Evolutionary conservation across 2,329 filamentous ascomycete genomes (phyloP).

Genomic region (Nigrograna mackinnonii): DNA sequence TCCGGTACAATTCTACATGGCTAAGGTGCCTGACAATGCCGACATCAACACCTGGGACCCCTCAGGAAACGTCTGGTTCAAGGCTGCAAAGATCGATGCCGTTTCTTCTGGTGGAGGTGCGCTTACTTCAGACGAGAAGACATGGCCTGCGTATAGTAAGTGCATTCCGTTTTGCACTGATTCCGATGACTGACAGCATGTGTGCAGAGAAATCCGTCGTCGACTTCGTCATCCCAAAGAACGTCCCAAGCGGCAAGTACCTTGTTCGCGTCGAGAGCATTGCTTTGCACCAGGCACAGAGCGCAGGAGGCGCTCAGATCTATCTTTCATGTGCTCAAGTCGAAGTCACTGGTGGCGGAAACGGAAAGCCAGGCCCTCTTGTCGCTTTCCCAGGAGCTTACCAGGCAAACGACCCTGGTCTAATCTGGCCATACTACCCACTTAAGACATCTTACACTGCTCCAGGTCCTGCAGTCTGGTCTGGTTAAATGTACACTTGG

Average conservation of each 20-base stretch:
- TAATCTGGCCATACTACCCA: slow-evolving; percentile 35
- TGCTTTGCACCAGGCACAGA: slow-evolving; percentile 44
- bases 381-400: slow-evolving; percentile 48
- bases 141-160: slow-evolving; percentile 32
- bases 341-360: slow-evolving; percentile 43
- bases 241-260: slow-evolving; percentile 47
- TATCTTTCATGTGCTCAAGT: slow-evolving; percentile 52
- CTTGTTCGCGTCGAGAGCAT: slow-evolving; percentile 51
- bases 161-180: slow-evolving; percentile 28
- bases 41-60: slow-evolving; percentile 31
- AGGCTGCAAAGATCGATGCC: slow-evolving; percentile 25
- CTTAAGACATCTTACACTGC: slow-evolving; percentile 29
- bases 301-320: slow-evolving; percentile 43
- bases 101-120: slow-evolving; percentile 19
- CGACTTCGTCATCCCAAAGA: slow-evolving; percentile 40
- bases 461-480: slow-evolving; percentile 29
- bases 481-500: too few species aligned
- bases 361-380: slow-evolving; percentile 39
- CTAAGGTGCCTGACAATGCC: slow-evolving; percentile 46
- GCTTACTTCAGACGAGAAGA: slow-evolving; percentile 22
- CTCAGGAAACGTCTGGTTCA: slow-evolving; percentile 36
- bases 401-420: slow-evolving; percentile 30
- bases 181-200: background rate
- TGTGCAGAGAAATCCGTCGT: slow-evolving; percentile 26
- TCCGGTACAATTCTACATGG: slow-evolving; percentile 59